These are phyloP conservation scores for Aphanomyces astaci DNA, from an alignment of 352 stramenopile species.

Conservation along the genomic window DNA sequence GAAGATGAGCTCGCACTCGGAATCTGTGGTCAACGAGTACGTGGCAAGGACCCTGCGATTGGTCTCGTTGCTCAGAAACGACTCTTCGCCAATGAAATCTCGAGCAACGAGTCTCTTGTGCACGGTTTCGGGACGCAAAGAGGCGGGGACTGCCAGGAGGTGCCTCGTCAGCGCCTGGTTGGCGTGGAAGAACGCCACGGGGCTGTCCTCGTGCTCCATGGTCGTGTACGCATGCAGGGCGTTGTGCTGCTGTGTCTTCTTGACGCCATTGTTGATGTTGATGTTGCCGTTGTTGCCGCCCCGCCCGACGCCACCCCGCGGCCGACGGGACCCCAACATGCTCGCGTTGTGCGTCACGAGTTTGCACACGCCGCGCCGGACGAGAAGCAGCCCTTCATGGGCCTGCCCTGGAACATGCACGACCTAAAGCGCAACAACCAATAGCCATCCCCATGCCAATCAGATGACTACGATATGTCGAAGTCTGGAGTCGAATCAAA, in stretches of 20 bases:
- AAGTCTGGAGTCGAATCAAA: no score
- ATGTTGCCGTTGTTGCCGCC: not conserved
- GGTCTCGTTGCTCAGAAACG: slow-evolving; percentile 20
- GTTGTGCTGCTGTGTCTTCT: slow-evolving; percentile 4
- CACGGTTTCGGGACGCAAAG: not conserved
- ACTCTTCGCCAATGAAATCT: slow-evolving; percentile 16
- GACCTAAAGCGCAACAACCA: slow-evolving; percentile 1
- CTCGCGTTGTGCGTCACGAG: not conserved
- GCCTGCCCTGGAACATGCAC: slow-evolving; percentile 5
- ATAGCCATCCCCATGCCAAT: no score
- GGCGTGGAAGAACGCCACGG: not conserved
- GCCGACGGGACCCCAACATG: not conserved
- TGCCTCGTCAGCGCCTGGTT: not conserved
- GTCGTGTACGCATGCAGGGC: slow-evolving; percentile 3
- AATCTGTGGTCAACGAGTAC: not conserved
- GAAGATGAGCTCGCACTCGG: slow-evolving; percentile 3
- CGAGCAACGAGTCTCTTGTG: not conserved
- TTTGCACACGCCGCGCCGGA: slow-evolving; percentile 6
- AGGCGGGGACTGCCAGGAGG: not conserved
- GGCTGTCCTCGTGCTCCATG: slow-evolving; percentile 17
- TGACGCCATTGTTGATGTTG: not conserved
- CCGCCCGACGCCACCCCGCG: not conserved
- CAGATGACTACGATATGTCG: no score
- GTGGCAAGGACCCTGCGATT: slow-evolving; percentile 8
- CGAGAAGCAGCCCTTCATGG: slow-evolving; percentile 18